Percentiles rank a stretch among this genome's conserved stretches.
phyloP scores from a whole-genome alignment of 2,329 filamentous ascomycete genomes.

The Aspergillus fumigatiaffinis region DNA sequence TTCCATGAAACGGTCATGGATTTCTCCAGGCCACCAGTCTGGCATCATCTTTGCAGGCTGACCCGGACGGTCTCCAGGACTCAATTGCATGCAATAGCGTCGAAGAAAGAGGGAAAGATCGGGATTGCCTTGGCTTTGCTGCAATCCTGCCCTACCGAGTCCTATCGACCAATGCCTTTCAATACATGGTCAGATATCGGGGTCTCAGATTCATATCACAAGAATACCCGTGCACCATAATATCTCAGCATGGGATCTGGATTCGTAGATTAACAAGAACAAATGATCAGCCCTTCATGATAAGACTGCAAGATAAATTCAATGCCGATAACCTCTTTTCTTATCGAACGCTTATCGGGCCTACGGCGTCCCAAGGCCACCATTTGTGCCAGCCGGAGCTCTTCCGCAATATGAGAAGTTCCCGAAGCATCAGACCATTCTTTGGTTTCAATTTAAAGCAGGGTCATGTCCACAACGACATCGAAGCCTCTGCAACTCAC shows the following conservation, averaged over 20 bases:
- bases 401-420: conserved; percentile 3
- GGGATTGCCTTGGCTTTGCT: background rate
- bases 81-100: background rate
- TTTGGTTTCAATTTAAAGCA: background rate
- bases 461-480: conserved; percentile 9
- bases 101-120: background rate
- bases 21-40: conserved; percentile 30
- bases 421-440: background rate
- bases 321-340: conserved; percentile 11
- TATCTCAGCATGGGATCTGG: background rate
- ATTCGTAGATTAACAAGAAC: background rate
- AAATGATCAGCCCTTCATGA: background rate
- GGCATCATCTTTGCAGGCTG: conserved; percentile 20
- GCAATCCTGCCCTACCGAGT: background rate
- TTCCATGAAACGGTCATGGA: conserved; percentile 54
- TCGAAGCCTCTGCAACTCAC: background rate
- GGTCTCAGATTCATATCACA: background rate
- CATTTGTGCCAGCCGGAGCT: conserved; percentile 9
- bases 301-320: background rate
- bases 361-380: conserved; percentile 11
- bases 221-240: background rate
- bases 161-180: background rate
- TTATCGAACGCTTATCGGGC: conserved; percentile 18
- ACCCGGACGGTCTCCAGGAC: conserved; percentile 22
- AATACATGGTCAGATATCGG: background rate